Evolutionary conservation across 768 basidiomycete genomes (phyloP), one percentile per base, ranked within the genome.

Genomic region (Leccinellum luteum): DNA sequence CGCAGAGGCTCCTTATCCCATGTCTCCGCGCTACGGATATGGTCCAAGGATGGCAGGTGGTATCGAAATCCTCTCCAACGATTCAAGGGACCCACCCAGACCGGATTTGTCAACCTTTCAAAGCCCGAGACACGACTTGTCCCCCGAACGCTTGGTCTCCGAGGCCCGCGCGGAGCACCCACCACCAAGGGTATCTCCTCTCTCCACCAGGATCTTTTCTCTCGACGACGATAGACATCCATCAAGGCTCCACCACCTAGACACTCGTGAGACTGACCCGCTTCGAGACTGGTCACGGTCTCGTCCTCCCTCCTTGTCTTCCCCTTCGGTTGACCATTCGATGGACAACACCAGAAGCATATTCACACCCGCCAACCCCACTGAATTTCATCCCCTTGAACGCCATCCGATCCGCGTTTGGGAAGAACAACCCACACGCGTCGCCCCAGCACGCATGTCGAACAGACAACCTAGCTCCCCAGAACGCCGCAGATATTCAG

Each of bases 21-120:
- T 66, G 61, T 60, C 66, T 25, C 67, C 69, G 0, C 61, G 61
- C 4, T 66, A 61, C 53, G 54, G 56, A 13, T 27, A 59, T 28
- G 67, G 63, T 28, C 67, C 67, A 43, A 71, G 55, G 53, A 70
- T 67, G 69, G 67, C 67, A 6, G 69, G 69, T 2, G 69, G 69
- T 19, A 60, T 71, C 35, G 44, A 65, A 28, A 51, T 70, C 3
- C 58, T 67, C 43, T 62, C 65, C 45, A 54, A 19, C 4, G 63
- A 25, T 4, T 25, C 25, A 25, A 25, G 25, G 25, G 25, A 71
- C 35, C 19, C 47, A 4, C 52, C 56, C 7, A 64, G 61, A 50
- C 60, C 21, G 19, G 58, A 57, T 38, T 48, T 58, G 31, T 58
- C 63, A 32, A 55, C 23, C 30, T 66, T 60, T 48, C 65, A 60